Evolutionary conservation across 306 rosid genomes (phyloP).

Genomic region (Alnus rubra): DNA sequence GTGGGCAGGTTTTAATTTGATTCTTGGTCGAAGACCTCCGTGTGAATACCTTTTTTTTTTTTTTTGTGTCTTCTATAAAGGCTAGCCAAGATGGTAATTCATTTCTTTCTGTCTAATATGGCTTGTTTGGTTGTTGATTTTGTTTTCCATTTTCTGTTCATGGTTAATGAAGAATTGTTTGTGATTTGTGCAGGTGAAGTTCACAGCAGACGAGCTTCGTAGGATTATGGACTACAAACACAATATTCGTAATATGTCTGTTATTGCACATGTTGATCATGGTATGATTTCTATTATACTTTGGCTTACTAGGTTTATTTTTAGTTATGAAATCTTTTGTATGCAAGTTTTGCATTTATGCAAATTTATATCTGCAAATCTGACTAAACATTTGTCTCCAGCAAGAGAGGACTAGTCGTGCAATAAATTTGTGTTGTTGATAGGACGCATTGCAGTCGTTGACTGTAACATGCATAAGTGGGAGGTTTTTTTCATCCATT

Average conservation of each 20-base stretch:
- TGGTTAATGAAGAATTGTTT: background rate
- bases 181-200: constrained; percentile 75
- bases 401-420: background rate
- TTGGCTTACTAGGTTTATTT: background rate
- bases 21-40: background rate
- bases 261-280: constrained; percentile 90
- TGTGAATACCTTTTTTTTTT: background rate
- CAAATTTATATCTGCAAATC: background rate
- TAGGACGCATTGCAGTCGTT: background rate
- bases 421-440: background rate
- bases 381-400: background rate
- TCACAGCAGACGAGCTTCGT: constrained; percentile 85
- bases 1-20: constrained; percentile 2
- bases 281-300: constrained; percentile 34
- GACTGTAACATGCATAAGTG: background rate
- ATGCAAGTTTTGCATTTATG: background rate
- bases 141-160: background rate
- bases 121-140: background rate
- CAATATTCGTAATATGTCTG: constrained; percentile 94
- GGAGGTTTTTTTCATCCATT: background rate
- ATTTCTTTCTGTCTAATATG: background rate
- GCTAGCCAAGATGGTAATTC: constrained; percentile 47
- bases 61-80: constrained; percentile 21
- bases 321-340: background rate
- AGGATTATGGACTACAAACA: constrained; percentile 86